phyloP scores from a whole-genome alignment of 345 rosid species.

The Cardiospermum halicacabum region DNA sequence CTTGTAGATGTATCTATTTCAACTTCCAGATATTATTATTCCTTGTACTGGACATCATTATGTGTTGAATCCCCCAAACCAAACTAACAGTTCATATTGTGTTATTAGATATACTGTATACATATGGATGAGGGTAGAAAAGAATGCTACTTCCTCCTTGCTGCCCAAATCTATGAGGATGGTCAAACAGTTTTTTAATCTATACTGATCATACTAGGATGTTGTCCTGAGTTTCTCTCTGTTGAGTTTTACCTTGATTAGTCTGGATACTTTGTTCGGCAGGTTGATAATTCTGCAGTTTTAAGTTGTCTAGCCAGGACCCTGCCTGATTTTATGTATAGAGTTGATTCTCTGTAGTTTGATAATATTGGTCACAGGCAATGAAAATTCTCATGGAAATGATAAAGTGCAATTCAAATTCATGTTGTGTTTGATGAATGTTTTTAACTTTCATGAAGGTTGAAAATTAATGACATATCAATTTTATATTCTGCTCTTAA shows the following conservation, averaged over 20 bases:
- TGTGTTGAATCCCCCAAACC: background rate
- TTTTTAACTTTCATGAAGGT: background rate
- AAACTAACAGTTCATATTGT: background rate
- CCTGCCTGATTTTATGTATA: background rate
- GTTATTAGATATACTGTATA: background rate
- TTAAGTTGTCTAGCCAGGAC: background rate
- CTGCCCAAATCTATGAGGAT: background rate
- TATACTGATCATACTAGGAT: background rate
- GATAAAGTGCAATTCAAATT: background rate
- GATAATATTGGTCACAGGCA: background rate
- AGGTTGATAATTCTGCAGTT: background rate
- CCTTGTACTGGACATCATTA: background rate
- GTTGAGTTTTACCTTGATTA: background rate
- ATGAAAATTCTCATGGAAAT: background rate
- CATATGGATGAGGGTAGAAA: background rate
- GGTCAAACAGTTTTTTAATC: no score
- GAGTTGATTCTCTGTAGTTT: background rate
- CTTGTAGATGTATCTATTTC: background rate
- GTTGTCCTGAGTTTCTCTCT: background rate
- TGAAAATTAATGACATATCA: background rate
- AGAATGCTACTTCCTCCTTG: background rate
- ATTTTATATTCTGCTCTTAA: background rate
- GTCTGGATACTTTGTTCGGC: background rate
- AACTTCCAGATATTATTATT: background rate
- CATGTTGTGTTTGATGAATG: background rate